Conservation (phyloP, 176 grass and related monocot species). For the Cocos nucifera region DNA sequence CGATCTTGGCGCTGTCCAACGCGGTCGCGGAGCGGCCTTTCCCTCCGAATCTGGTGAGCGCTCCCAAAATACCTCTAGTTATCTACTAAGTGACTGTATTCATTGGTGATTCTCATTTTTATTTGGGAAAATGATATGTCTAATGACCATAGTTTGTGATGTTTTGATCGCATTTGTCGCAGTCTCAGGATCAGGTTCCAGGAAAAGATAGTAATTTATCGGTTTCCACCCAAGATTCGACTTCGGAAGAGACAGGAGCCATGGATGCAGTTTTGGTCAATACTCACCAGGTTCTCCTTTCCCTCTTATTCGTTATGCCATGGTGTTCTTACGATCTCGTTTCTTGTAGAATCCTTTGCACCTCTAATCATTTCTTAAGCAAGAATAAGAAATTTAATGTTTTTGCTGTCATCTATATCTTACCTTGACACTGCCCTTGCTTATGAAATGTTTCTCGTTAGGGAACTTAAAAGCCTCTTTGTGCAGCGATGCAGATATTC, state of each 20-base stretch:
- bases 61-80: not conserved
- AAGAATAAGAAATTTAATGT: too few relatives aligned
- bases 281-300: slow-evolving; percentile 59
- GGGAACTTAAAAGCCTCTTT: too few relatives aligned
- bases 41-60: slow-evolving; percentile 68
- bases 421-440: too few relatives aligned
- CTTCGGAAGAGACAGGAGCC: slow-evolving; percentile 47
- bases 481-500: too few relatives aligned
- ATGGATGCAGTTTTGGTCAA: slow-evolving; percentile 83
- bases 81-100: too few relatives aligned
- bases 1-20: slow-evolving; percentile 75
- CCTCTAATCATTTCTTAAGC: too few relatives aligned
- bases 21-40: slow-evolving; percentile 69
- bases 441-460: too few relatives aligned
- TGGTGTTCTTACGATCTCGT: too few relatives aligned
- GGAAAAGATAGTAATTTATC: slow-evolving; percentile 31
- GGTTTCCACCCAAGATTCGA: slow-evolving; percentile 33
- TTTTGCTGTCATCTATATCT: too few relatives aligned
- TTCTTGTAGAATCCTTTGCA: too few relatives aligned
- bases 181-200: slow-evolving; percentile 45
- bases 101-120: not conserved
- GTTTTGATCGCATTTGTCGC: not conserved
- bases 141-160: too few relatives aligned
- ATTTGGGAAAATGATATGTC: not conserved
- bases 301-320: slow-evolving; percentile 3